Evolutionary conservation across 768 basidiomycete genomes (phyloP), one percentile per base, ranked within the genome.

Genomic region (Mrakia gelida): DNA sequence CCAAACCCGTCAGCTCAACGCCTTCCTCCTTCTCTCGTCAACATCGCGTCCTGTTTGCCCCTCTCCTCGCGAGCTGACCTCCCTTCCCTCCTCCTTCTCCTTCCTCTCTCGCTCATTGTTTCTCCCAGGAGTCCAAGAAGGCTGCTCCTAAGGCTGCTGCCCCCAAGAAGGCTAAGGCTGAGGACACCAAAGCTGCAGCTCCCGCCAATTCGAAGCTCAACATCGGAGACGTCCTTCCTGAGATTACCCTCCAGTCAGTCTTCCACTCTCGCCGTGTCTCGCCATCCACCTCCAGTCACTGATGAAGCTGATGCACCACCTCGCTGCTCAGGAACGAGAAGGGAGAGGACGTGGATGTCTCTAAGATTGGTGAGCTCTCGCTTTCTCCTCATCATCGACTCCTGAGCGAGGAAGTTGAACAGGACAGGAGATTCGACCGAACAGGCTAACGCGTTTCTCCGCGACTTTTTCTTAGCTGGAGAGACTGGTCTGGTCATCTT

Each of bases 401-500:
- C 38, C 38, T 38, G 38, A 38, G 38, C 38, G 38, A 38, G 38
- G 38, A 38, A 52, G 49, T 9, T 4, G 49, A 21, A 52, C 41
- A 18, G 49, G 13, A 59, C 26, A 26, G 13, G 59, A 59, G 59
- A 15, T 52, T 21, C 3, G 28, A 28, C 26, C 23, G 59, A 59
- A 7, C 34, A 8, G 21, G 16, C 34, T 67, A 8, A 38, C 59
- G 59, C 30, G 18, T 54, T 30, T 52, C 71, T 56, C 7, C 16
- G 41, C 49, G 18, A 16, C 28, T 45, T 45, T 21, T 41, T 16
- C 18, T 0, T 90, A 7, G 82, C 79, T 3, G 86, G 86, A 41
- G 90, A 94, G 81, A 87, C 89, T 80, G 93, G 95, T 0, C 88
- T 92, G 13, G 88, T 98, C 45, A 84, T 98, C 78, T 85, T 85